Percentiles rank a stretch among this genome's conserved stretches.
These are phyloP conservation scores for Glycine soja DNA, from an alignment of 306 rosid species.

Conservation along the genomic window DNA sequence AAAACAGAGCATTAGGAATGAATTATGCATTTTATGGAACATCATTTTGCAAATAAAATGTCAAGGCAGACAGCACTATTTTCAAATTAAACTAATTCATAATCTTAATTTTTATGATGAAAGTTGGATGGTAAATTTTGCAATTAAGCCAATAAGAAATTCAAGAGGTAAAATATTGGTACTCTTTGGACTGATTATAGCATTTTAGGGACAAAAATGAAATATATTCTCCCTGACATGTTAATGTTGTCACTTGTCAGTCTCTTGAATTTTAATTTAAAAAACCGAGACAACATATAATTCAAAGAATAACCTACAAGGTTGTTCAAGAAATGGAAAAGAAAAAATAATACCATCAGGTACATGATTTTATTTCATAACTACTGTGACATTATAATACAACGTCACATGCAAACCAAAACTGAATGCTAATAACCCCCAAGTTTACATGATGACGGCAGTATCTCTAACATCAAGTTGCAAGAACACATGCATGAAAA, in stretches of 20 bases:
- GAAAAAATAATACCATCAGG: neutral
- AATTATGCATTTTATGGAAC: too few species aligned
- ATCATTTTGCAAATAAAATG: too few species aligned
- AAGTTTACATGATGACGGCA: neutral
- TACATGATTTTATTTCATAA: neutral
- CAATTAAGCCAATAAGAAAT: neutral
- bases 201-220: neutral
- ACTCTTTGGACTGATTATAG: neutral
- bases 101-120: too few species aligned
- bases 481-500: slow-evolving; percentile 7
- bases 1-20: too few species aligned
- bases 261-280: neutral
- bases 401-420: neutral
- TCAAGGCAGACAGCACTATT: too few species aligned
- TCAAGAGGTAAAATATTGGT: neutral
- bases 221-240: neutral
- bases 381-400: neutral
- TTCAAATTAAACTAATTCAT: too few species aligned
- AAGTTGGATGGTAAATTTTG: too few species aligned
- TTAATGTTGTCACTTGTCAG: neutral
- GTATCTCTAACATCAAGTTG: neutral
- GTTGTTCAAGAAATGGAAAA: too few species aligned
- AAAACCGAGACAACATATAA: neutral
- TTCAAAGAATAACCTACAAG: neutral
- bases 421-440: neutral